Conservation (phyloP, 1,284 basidiomycete species). For the Ceratobasidium sp. region DNA sequence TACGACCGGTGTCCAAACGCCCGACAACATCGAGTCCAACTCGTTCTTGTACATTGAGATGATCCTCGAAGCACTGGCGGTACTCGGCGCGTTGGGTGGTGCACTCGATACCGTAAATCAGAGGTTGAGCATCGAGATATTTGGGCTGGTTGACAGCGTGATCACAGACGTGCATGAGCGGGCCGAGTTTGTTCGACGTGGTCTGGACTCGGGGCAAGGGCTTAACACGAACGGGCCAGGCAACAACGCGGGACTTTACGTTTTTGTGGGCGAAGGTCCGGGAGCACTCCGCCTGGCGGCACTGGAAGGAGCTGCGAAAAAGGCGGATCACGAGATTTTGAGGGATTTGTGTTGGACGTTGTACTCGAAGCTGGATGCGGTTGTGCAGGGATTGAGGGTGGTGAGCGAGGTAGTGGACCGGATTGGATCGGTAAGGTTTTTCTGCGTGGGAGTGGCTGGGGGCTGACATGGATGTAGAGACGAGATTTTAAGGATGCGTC, state of each 20-base stretch:
- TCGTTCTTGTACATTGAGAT: slow-evolving; percentile 96
- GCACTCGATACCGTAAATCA: slow-evolving; percentile 90
- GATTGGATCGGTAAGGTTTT: slow-evolving; percentile 80
- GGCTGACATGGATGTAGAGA: slow-evolving; percentile 64
- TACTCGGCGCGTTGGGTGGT: slow-evolving; percentile 88
- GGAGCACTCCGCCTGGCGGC: slow-evolving; percentile 75
- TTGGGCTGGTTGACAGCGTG: slow-evolving; percentile 86
- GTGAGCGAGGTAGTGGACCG: slow-evolving; percentile 92
- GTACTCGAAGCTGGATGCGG: slow-evolving; percentile 96
- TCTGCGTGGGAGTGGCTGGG: not conserved
- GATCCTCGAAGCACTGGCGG: slow-evolving; percentile 90
- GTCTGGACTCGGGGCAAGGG: slow-evolving; percentile 56
- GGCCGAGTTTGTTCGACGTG: slow-evolving; percentile 73
- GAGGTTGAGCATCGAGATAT: slow-evolving; percentile 88
- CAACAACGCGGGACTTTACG: slow-evolving; percentile 25
- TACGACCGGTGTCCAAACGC: slow-evolving; percentile 45
- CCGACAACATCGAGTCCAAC: slow-evolving; percentile 86
- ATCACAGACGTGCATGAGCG: slow-evolving; percentile 93
- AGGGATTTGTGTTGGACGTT: slow-evolving; percentile 97
- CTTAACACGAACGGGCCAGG: not conserved
- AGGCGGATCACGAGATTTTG: slow-evolving; percentile 86
- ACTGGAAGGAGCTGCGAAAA: slow-evolving; percentile 80
- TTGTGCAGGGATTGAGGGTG: slow-evolving; percentile 93
- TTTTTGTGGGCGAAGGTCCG: slow-evolving; percentile 46
- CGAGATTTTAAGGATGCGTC: slow-evolving; percentile 87